Evolutionary conservation across 257 asterid species (phyloP).

Genomic region (Solanum ahanhuiri): DNA sequence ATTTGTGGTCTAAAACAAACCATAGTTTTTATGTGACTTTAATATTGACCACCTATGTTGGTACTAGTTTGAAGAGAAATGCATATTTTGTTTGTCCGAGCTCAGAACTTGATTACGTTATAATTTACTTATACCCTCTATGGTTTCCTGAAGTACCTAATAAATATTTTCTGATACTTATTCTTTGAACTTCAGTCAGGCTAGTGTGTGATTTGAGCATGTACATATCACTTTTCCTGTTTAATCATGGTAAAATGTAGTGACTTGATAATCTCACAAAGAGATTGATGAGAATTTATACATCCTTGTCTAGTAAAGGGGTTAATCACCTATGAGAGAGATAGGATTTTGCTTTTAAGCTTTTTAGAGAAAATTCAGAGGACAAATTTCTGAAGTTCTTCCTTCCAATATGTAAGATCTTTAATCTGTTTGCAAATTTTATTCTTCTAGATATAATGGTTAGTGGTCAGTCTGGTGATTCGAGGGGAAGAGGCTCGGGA

Average conservation of each 20-base stretch:
- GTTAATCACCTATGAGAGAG: too few relatives aligned
- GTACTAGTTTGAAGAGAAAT: neutral
- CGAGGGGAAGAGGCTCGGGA: neutral
- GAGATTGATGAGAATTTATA: neutral
- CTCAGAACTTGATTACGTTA: neutral
- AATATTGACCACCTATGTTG: too few relatives aligned
- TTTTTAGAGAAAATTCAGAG: too few relatives aligned
- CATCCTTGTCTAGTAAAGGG: neutral
- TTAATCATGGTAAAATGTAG: neutral
- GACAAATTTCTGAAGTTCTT: too few relatives aligned
- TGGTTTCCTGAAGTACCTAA: neutral
- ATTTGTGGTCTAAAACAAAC: too few relatives aligned
- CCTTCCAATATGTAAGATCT: neutral
- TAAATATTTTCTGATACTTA: neutral
- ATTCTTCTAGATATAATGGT: neutral
- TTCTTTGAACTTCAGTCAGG: neutral
- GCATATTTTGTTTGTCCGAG: neutral
- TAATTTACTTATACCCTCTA: neutral
- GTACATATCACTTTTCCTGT: neutral
- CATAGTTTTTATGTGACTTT: too few relatives aligned
- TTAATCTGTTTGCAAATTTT: neutral
- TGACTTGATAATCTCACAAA: neutral
- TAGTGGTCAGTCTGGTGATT: slow-evolving; percentile 32
- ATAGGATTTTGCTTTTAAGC: too few relatives aligned
- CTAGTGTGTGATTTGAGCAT: neutral